Evolutionary conservation across 306 rosid species (phyloP), one percentile per base, ranked within the genome.

Genomic region (Prunus persica): DNA sequence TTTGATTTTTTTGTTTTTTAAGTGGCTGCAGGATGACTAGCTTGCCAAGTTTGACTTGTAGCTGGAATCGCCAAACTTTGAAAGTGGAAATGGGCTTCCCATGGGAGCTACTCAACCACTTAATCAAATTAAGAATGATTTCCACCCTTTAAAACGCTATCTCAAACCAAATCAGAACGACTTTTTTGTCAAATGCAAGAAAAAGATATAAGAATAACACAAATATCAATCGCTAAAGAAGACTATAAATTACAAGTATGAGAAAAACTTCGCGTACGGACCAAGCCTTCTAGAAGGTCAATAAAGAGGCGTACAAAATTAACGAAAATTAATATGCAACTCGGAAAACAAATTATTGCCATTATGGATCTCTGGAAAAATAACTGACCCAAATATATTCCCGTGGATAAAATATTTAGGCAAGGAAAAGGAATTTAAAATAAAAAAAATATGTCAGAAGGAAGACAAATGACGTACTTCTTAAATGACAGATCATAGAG

Each of bases 1-100:
- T 41, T 6, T 43, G 11, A 9, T 46, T 18, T 60, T 2, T 56
- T 72, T 5, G 3, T 8, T 30, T 15, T 18, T 58, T 4, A 22
- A 41, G 68, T 15, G 5, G 67, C 25, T 11, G 32, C 47, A 0
- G 64, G 58, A 45, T 16, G 79, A 66, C 79, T 30, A 64, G 65
- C 49, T 24, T 16, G 41, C 77, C 68, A 50, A 27, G 74, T 87
- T 90, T 90, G 91, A 90, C 91, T 84, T 27, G 71, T 76, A 75
- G 87, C 54, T 76, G 32, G 45, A 86, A 64, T 63, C 47, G 54
- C 61, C 74, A 79, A 84, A 76, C 72, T 78, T 65, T 80, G 74
- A 86, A 86, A 65, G 49, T 71, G 76, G 80, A 78, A 54, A 6
- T 66, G 86, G 61, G 16, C n/a, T 27, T 56, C 32, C 69, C 58